Evolutionary conservation across 495 filamentous ascomycete species (phyloP).

Genomic region (Penicillium angulare): DNA sequence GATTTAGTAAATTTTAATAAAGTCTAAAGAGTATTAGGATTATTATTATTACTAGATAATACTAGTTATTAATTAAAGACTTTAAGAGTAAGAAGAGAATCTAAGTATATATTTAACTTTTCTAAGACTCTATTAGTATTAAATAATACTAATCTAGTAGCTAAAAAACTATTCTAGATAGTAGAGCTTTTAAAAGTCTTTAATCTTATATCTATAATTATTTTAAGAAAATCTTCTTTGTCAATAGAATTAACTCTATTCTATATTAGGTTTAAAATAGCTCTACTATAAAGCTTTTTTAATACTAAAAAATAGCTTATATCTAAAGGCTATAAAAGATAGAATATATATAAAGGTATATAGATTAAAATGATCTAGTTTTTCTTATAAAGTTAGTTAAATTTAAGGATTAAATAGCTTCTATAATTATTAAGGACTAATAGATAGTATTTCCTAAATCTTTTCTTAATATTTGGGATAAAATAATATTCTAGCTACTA

Average conservation of each 20-base stretch:
- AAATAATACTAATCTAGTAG: no score
- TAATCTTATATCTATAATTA: background rate
- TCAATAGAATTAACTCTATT: slow-evolving; percentile 3
- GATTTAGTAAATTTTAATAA: slow-evolving; percentile 7
- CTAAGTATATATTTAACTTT: background rate
- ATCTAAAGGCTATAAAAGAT: background rate
- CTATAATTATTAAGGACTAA: no score
- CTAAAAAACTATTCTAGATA: slow-evolving; percentile 2
- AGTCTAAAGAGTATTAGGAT: slow-evolving; percentile 1
- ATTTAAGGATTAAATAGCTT: no score
- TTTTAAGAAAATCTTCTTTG: slow-evolving; percentile 1
- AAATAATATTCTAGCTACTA: no score
- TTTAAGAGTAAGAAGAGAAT: background rate
- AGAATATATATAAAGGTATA: no score
- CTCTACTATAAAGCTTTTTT: no score
- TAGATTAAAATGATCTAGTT: no score
- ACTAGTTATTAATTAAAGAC: background rate
- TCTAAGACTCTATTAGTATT: slow-evolving; percentile 1
- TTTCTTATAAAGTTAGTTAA: no score
- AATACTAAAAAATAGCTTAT: no score
- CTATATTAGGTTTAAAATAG: no score
- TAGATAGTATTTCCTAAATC: no score
- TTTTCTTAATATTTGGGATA: no score
- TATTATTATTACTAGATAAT: background rate
- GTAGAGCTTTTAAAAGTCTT: background rate